Percentiles rank a stretch among this genome's conserved stretches.
Evolutionary conservation across 331 rosid genomes (phyloP).

Genomic region (Ulmus americana): DNA sequence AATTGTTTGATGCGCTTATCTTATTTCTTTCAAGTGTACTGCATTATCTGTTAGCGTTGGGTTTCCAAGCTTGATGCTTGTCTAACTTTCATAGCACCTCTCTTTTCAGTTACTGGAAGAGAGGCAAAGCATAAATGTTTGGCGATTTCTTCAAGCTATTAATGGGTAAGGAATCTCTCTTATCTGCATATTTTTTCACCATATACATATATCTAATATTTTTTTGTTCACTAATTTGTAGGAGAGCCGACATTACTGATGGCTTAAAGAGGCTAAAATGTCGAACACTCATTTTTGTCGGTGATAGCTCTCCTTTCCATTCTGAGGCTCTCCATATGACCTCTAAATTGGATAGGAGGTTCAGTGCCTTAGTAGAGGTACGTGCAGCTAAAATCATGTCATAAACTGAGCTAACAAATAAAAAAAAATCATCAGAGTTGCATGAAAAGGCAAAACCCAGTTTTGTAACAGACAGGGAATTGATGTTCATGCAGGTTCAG

Average conservation of each 20-base stretch:
- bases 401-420: background rate
- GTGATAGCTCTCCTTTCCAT: conserved; percentile 93
- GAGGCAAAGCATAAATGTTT: conserved; percentile 69
- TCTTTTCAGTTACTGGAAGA: conserved; percentile 67
- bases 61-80: conserved; percentile 16
- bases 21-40: conserved; percentile 11
- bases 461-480: background rate
- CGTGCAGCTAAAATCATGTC: background rate
- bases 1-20: conserved; percentile 29
- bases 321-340: conserved; percentile 84
- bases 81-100: conserved; percentile 26
- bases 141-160: conserved; percentile 66
- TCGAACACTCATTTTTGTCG: conserved; percentile 79
- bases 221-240: conserved; percentile 27
- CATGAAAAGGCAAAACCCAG: background rate
- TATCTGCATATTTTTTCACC: conserved; percentile 6
- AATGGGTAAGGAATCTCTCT: conserved; percentile 40
- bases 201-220: background rate
- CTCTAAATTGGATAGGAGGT: conserved; percentile 70
- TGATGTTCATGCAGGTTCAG: conserved; percentile 56
- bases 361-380: conserved; percentile 87
- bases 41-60: background rate
- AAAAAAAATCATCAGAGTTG: background rate
- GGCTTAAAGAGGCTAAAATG: conserved; percentile 67
- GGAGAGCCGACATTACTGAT: conserved; percentile 74